These are phyloP conservation scores for Phlyctochytrium arcticum DNA, from an alignment of 192 early-diverging fungal species.

Conservation along the genomic window DNA sequence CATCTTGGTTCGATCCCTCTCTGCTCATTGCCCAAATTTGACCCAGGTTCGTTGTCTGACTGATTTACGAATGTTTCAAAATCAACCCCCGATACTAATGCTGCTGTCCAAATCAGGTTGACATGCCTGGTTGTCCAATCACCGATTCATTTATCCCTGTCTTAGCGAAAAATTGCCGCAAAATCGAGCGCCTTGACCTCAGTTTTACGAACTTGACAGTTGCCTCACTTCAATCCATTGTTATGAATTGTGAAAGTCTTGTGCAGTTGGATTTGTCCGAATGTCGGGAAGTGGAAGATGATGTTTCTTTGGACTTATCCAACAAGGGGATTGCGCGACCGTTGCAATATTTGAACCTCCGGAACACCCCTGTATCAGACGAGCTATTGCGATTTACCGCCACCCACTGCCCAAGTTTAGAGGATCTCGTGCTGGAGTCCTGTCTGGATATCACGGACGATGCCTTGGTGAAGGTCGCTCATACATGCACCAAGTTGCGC, in stretches of 20 bases:
- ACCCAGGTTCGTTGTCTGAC: slow-evolving; percentile 30
- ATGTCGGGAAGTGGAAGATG: slow-evolving; percentile 31
- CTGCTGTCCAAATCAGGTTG: slow-evolving; percentile 28
- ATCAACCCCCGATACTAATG: no score
- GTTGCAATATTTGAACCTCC: slow-evolving; percentile 42
- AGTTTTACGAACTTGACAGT: slow-evolving; percentile 45
- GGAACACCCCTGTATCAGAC: slow-evolving; percentile 44
- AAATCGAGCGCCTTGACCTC: slow-evolving; percentile 43
- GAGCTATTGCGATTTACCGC: slow-evolving; percentile 37
- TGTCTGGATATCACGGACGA: slow-evolving; percentile 42
- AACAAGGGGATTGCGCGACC: slow-evolving; percentile 22
- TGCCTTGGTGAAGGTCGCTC: slow-evolving; percentile 36
- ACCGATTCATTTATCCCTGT: slow-evolving; percentile 45
- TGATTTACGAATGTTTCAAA: background rate
- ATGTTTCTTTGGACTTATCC: slow-evolving; percentile 17
- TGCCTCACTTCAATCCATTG: slow-evolving; percentile 36
- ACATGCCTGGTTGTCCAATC: slow-evolving; percentile 51
- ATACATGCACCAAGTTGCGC: slow-evolving; percentile 30
- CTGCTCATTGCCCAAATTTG: slow-evolving; percentile 35
- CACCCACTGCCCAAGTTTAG: slow-evolving; percentile 37
- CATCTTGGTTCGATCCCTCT: slow-evolving; percentile 41
- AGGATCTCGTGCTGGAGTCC: slow-evolving; percentile 46
- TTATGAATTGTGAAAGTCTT: slow-evolving; percentile 32
- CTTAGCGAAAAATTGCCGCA: slow-evolving; percentile 37
- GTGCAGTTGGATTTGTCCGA: slow-evolving; percentile 44